A percentile compares a stretch with the other conserved stretches of the same genome.
Conservation (phyloP, 2,329 filamentous ascomycete genomes). For the Penicillium thymicola region DNA sequence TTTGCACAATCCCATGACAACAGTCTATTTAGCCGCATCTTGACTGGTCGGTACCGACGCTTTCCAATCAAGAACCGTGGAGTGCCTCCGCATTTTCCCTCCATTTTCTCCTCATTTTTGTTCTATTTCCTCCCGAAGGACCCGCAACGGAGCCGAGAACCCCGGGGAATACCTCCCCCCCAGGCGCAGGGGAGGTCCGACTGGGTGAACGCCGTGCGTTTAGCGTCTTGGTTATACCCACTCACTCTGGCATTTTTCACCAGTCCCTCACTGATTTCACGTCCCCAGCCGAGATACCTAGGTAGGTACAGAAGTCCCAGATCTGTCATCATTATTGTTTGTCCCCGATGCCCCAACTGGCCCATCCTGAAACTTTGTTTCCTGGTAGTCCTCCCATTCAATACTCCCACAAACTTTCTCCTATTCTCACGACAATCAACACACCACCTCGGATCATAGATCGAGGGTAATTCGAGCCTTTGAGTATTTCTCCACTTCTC, state of each 20-base stretch:
- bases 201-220: background rate
- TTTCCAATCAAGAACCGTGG: constrained; percentile 9
- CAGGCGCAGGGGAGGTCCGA: background rate
- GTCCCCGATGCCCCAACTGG: background rate
- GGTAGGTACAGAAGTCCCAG: background rate
- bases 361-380: too few species aligned
- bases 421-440: background rate
- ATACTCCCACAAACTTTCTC: too few species aligned
- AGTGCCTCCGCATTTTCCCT: constrained; percentile 19
- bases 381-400: too few species aligned
- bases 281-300: constrained; percentile 3
- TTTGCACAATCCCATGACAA: background rate
- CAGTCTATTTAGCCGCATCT: background rate
- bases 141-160: constrained; percentile 13
- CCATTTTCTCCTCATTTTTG: too few species aligned
- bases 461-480: background rate
- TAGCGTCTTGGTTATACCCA: constrained; percentile 7
- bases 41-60: background rate
- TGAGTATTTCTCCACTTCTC: background rate
- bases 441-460: too few species aligned
- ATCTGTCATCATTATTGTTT: background rate
- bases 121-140: background rate
- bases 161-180: constrained; percentile 12
- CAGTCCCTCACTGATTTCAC: background rate
- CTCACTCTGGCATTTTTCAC: constrained; percentile 8